These are phyloP conservation scores for Ciborinia camelliae DNA, from an alignment of 2,329 filamentous ascomycete species.

Conservation along the genomic window DNA sequence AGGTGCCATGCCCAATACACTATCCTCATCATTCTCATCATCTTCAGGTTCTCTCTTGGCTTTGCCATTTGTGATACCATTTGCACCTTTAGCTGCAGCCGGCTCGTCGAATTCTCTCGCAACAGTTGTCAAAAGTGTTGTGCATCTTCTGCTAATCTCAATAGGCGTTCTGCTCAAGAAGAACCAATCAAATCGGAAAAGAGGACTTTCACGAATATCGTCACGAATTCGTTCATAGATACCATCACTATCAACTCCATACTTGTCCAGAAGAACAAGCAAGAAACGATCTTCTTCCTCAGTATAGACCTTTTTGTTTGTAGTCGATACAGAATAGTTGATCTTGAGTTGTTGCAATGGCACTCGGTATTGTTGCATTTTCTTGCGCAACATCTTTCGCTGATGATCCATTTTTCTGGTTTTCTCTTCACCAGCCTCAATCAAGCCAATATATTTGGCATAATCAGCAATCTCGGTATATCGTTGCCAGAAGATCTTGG, in stretches of 20 bases:
- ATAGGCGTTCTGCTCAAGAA: slow-evolving; percentile 92
- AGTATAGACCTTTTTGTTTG: slow-evolving; percentile 99
- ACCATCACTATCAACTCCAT: slow-evolving; percentile 85
- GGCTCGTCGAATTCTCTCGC: slow-evolving; percentile 86
- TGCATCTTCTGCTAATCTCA: slow-evolving; percentile 88
- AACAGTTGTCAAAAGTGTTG: slow-evolving; percentile 89
- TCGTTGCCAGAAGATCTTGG: slow-evolving; percentile 94
- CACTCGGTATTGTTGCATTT: slow-evolving; percentile 95
- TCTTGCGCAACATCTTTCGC: slow-evolving; percentile 88
- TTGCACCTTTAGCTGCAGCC: slow-evolving; percentile 47
- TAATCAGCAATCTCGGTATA: slow-evolving; percentile 89
- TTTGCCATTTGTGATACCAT: slow-evolving; percentile 59
- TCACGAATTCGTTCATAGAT: slow-evolving; percentile 95
- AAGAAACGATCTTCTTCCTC: slow-evolving; percentile 97
- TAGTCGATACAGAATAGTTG: slow-evolving; percentile 97
- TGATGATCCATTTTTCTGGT: slow-evolving; percentile 87
- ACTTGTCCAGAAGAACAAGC: slow-evolving; percentile 86
- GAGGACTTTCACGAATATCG: slow-evolving; percentile 87
- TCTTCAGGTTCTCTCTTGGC: slow-evolving; percentile 74
- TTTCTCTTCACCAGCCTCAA: slow-evolving; percentile 90
- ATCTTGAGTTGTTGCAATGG: slow-evolving; percentile 97
- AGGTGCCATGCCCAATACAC: slow-evolving; percentile 74
- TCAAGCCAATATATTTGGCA: slow-evolving; percentile 80
- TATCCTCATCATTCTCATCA: slow-evolving; percentile 80
- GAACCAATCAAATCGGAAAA: slow-evolving; percentile 99